Evolutionary conservation across 805 yeast species (phyloP), one percentile per base, ranked within the genome.

Genomic region (Metschnikowia cerradonensis): DNA sequence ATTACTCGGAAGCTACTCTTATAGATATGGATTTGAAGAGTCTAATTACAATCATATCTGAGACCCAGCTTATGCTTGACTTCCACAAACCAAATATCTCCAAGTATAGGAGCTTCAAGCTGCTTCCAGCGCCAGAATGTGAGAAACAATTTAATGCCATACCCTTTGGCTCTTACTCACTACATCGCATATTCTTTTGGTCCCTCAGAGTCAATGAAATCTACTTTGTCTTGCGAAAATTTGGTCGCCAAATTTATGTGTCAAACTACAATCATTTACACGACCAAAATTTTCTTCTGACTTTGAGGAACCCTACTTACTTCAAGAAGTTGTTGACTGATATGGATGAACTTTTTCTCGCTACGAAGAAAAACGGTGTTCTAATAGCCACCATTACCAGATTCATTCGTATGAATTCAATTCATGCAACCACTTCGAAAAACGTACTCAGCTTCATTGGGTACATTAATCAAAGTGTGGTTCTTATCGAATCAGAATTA

Each of bases 191-290:
- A 3, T 71, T 79, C 50, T 69, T 78, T 6, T 54, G 74, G 48
- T 66, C 80, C 4, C 57, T 79, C 34, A 65, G 80, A 44, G 59
- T 78, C 39, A 81, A 82, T 41, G 84, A 80, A 56, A 49, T 80
- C 32, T 80, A 79, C 57, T 68, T 75, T 4, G 63, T 76, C 2
- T 56, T 77, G 20, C 66, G 84, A 45, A 70, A 70, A 51, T 66
- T 75, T 47, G 83, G 83, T 3, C 70, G 80, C 51, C 72, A 75
- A 41, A 59, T 77, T 6, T 78, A 71, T 55, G 62, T 72, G 22
- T 73, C 79, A 38, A 79, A 80, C 61, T 60, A 66, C 47, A 63
- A 65, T 8, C 75, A 70, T 49, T 62, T 78, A n/a, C 63, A 68
- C 46, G 80, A 78, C 55, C 73, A 72, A 46, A 70, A 72, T 47